Conservation (phyloP, 805 yeast genomes). For the Yamadazyma kitorensis region DNA sequence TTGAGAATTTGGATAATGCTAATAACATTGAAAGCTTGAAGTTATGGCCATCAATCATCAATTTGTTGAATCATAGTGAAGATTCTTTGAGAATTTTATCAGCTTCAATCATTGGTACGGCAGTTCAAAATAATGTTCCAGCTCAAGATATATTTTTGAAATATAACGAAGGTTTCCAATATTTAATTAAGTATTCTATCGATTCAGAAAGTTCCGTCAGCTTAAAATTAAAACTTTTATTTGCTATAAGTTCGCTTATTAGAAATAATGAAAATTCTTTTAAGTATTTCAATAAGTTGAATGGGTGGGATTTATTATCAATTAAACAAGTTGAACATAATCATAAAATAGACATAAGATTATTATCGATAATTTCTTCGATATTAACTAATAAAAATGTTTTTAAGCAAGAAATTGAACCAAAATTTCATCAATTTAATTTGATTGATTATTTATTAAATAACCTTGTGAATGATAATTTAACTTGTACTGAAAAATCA, state of each 20-base stretch:
- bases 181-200: constrained; percentile 30
- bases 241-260: constrained; percentile 71
- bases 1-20: constrained; percentile 93
- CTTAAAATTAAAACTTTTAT: constrained; percentile 62
- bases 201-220: not conserved
- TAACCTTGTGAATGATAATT: constrained; percentile 35
- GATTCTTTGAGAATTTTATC: constrained; percentile 50
- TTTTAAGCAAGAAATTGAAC: constrained; percentile 35
- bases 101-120: constrained; percentile 79
- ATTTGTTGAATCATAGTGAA: constrained; percentile 41
- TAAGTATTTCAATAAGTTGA: constrained; percentile 47
- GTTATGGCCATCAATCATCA: constrained; percentile 74
- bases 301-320: constrained; percentile 59
- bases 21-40: constrained; percentile 82
- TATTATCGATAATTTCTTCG: constrained; percentile 58
- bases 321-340: constrained; percentile 30
- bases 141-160: constrained; percentile 66
- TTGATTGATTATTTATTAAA: constrained; percentile 32
- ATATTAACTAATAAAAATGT: constrained; percentile 48
- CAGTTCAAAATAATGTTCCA: constrained; percentile 85
- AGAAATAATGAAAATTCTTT: constrained; percentile 65
- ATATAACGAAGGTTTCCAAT: constrained; percentile 45
- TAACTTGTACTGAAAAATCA: constrained; percentile 56
- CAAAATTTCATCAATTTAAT: constrained; percentile 35
- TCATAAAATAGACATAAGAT: constrained; percentile 49